Evolutionary conservation across 371 early-diverging fungal genomes (phyloP), one percentile per base, ranked within the genome.

Genomic region (Umbelopsis sp.): DNA sequence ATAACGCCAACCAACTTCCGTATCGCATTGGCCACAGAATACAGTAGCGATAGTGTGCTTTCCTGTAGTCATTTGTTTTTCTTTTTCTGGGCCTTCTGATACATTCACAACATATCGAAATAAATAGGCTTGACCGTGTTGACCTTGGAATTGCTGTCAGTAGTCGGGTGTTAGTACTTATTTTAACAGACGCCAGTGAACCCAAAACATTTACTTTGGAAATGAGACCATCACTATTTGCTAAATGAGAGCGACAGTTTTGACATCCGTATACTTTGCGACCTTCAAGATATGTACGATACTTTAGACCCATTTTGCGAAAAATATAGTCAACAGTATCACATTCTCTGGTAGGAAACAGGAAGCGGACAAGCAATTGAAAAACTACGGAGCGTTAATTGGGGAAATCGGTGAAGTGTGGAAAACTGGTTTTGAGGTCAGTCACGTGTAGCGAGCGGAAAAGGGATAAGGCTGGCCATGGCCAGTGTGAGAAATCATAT

Each of bases 1-100:
- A 75, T 92, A 91, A 76, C 86, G 86, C 91, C 91, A 92, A 3
- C 93, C 93, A 18, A 92, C 80, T 14, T 84, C 75, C n/a, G 75
- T 71, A 22, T 76, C 69, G 66, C 92, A 91, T 22, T 75, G 70
- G 16, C 72, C 68, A 73, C 92, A 92, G 44, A 67, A 67, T 41
- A 93, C 86, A 67, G 91, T 88, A 18, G 82, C 73, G 8, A 92
- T 92, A 8, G 84, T 83, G 67, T 93, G 93, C 35, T 88, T 69
- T 1, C 93, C 93, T 3, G 93, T 93, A 50, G 90, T 91, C 88
- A 93, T 88, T 14, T 62, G 67, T 48, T 70, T 67, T 22, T 86
- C 83, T 66, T 83, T 80, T 7, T 83, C 80, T 12, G 71, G 67
- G 4, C 90, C 89, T 25, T 82, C 75, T 4, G 70, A 63, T 51